A percentile compares a stretch with the other conserved stretches of the same genome.
phyloP scores from a whole-genome alignment of 139 green algal genomes.

The Pseudopediastrum boryanum region DNA sequence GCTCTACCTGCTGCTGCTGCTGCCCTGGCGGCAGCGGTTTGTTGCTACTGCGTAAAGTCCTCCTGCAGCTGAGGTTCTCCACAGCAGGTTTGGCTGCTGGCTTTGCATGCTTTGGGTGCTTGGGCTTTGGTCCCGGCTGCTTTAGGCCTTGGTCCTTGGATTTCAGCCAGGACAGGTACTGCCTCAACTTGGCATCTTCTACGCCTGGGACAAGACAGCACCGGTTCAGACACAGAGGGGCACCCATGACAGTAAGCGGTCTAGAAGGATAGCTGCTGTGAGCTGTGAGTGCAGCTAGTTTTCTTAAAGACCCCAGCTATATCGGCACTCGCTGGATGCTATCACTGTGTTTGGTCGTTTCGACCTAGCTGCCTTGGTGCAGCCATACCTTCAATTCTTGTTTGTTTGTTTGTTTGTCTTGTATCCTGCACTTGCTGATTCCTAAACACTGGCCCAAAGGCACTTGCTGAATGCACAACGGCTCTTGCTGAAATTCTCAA shows the following conservation, averaged over 20 bases:
- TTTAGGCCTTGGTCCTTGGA: not conserved
- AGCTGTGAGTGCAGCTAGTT: not conserved
- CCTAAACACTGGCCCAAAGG: too few species aligned
- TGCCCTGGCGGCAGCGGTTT: too few species aligned
- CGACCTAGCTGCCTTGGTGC: not conserved
- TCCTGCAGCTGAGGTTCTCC: too few species aligned
- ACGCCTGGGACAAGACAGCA: conserved; percentile 5
- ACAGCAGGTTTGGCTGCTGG: too few species aligned
- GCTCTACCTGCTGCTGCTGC: too few species aligned
- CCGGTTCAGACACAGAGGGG: not conserved
- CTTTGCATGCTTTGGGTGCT: too few species aligned
- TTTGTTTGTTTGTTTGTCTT: too few species aligned
- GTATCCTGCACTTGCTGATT: too few species aligned
- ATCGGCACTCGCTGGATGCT: not conserved
- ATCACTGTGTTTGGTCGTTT: not conserved
- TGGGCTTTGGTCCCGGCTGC: not conserved
- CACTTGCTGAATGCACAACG: too few species aligned
- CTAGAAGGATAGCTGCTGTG: not conserved
- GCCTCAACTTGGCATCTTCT: conserved; percentile 14
- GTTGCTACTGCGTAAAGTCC: too few species aligned
- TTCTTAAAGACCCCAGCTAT: not conserved
- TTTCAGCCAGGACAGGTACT: conserved; percentile 18
- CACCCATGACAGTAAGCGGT: not conserved
- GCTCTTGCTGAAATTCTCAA: too few species aligned
- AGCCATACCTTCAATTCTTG: too few species aligned